These are phyloP conservation scores for Nicotiana knightiana DNA, from an alignment of 257 asterid species.

Conservation along the genomic window DNA sequence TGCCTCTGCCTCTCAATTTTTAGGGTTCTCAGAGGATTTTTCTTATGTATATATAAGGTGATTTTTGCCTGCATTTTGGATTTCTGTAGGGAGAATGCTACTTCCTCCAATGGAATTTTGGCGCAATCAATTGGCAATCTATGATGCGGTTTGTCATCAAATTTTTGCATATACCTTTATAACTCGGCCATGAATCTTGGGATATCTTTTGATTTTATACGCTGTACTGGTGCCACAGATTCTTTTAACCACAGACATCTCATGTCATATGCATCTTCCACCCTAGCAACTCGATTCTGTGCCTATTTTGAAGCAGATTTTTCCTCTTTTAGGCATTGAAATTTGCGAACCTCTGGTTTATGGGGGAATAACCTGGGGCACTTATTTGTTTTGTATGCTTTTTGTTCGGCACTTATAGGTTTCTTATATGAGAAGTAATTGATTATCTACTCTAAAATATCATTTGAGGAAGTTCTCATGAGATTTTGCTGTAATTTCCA, in stretches of 20 bases:
- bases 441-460: neutral
- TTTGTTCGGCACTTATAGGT: neutral
- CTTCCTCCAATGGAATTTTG: constrained; percentile 62
- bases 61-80: neutral
- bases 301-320: constrained; percentile 4
- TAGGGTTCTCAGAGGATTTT: neutral
- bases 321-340: neutral
- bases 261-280: neutral
- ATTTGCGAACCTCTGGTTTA: neutral
- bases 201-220: neutral
- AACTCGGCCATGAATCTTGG: neutral
- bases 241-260: neutral
- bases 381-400: neutral
- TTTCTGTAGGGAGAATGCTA: constrained; percentile 60
- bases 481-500: neutral
- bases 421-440: neutral
- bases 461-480: neutral
- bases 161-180: neutral
- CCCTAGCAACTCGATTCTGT: neutral
- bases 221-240: neutral
- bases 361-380: neutral
- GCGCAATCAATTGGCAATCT: constrained; percentile 66
- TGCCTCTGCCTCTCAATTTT: neutral
- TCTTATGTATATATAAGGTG: neutral
- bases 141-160: constrained; percentile 40